phyloP scores from a whole-genome alignment of 768 basidiomycete species.

The Lentinula boryana region DNA sequence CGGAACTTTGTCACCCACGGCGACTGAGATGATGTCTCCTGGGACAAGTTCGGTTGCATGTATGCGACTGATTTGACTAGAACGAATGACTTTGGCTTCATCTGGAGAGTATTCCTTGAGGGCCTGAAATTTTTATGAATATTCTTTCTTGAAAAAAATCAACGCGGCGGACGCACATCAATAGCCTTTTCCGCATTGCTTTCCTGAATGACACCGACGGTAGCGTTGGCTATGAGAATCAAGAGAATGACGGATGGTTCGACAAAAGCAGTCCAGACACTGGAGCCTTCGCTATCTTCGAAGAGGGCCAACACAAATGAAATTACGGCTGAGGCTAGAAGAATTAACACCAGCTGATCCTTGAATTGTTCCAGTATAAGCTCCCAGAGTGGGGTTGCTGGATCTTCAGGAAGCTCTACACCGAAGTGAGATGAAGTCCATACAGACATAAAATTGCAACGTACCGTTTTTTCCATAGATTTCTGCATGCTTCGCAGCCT shows the following conservation, averaged over 20 bases:
- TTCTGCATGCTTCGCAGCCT: conserved; percentile 68
- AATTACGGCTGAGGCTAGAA: conserved; percentile 88
- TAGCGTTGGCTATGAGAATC: conserved; percentile 94
- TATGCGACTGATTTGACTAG: conserved; percentile 61
- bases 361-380: conserved; percentile 99
- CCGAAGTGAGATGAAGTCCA: conserved; percentile 3
- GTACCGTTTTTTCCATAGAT: conserved; percentile 85
- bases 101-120: conserved; percentile 97
- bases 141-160: background rate
- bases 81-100: conserved; percentile 85
- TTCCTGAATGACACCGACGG: conserved; percentile 96
- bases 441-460: conserved; percentile 11
- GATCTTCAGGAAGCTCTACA: conserved; percentile 88
- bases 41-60: conserved; percentile 90
- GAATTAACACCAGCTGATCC: conserved; percentile 96
- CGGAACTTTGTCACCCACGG: conserved; percentile 93
- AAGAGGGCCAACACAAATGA: conserved; percentile 90
- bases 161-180: conserved; percentile 57
- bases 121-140: conserved; percentile 50
- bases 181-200: conserved; percentile 95
- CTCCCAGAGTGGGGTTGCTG: conserved; percentile 86
- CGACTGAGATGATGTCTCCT: conserved; percentile 86
- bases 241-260: conserved; percentile 93
- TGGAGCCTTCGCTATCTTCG: conserved; percentile 67
- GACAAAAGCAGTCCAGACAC: conserved; percentile 81